Base-by-base conservation (phyloP, 495 filamentous ascomycete species). In the Sporormia fimetaria region DNA sequence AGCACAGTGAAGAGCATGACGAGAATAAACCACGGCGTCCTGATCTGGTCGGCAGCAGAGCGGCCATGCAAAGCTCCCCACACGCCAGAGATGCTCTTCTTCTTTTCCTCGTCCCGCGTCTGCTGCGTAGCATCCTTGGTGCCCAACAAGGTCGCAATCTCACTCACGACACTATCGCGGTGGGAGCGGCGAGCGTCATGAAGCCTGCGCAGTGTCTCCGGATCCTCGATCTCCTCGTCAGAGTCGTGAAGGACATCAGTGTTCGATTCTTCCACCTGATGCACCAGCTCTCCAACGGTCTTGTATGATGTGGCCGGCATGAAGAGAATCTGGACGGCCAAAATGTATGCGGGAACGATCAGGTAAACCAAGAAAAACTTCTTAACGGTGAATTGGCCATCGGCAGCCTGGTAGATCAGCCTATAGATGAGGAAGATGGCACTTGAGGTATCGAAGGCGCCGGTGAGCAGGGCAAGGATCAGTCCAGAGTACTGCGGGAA, bases 401-500 rank as follows among this genome's bases (percentile, higher is more conserved):
- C 51, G 1, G 73, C 76, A 29, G 64, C 66, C 37, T 84, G 66
- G 55, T 82, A 88, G 21, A 84, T 59, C 21, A 94, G 60, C 1
- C 85, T 73, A 58, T 93, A 92, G n/a, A 85, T 47, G 10, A 94
- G 69, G 56, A 94, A 94, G 2, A 93, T 49, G n/a, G 85, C 84
- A 52, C 80, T 86, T 5, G 80, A 87, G 1, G 85, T 78, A 59
- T 94, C 87, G 52, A 94, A 94, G 26, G 85, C 86, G 4, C 87
- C 87, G 0, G 86, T 94, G 14, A 94, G 64, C 22, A 87, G 69
- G 0, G 87, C 84, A 2, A 94, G 65, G 36, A 94, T 87, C 11
- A 92, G 61, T 3, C 87, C 87, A 1, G 85, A 92, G 47, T 81
- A 74, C n/a, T 68, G 66, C 1, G 87, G 87, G 54, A 94, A 94